A percentile compares a stretch with the other conserved stretches of the same genome.
Conservation (phyloP, 208 protist genomes). For the Naegleria gruberi region DNA sequence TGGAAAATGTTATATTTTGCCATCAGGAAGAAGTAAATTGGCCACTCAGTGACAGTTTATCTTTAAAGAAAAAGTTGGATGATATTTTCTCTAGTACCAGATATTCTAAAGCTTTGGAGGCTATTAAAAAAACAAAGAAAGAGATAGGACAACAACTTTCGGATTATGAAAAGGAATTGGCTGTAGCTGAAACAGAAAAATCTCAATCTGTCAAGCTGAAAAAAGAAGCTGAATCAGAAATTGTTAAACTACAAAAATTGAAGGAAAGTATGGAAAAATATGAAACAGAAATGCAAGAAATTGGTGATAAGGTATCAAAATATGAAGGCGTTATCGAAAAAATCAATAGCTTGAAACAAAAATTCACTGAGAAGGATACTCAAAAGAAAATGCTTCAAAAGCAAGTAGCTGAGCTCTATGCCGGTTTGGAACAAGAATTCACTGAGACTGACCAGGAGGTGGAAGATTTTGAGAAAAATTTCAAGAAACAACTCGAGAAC, state of each 20-base stretch:
- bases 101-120: constrained; percentile 53
- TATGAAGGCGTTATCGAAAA: not conserved
- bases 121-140: constrained; percentile 43
- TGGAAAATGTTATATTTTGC: constrained; percentile 91
- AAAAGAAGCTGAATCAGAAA: not conserved
- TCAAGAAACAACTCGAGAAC: not conserved
- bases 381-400: not conserved
- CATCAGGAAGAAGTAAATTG: constrained; percentile 95
- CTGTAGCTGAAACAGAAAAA: constrained; percentile 23
- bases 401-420: not conserved
- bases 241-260: not conserved
- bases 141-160: constrained; percentile 30
- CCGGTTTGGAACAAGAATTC: not conserved
- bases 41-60: constrained; percentile 76
- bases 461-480: not conserved
- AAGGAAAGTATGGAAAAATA: not conserved
- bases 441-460: not conserved
- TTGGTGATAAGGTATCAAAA: not conserved
- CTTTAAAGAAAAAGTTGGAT: constrained; percentile 97
- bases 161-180: constrained; percentile 36
- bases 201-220: constrained; percentile 29
- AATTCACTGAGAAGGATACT: not conserved
- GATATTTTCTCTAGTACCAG: constrained; percentile 93
- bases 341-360: not conserved
- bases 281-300: not conserved